Evolutionary conservation across 2,329 filamentous ascomycete species (phyloP), one percentile per base, ranked within the genome.

Genomic region (Cephalotrichum gorgonifer): DNA sequence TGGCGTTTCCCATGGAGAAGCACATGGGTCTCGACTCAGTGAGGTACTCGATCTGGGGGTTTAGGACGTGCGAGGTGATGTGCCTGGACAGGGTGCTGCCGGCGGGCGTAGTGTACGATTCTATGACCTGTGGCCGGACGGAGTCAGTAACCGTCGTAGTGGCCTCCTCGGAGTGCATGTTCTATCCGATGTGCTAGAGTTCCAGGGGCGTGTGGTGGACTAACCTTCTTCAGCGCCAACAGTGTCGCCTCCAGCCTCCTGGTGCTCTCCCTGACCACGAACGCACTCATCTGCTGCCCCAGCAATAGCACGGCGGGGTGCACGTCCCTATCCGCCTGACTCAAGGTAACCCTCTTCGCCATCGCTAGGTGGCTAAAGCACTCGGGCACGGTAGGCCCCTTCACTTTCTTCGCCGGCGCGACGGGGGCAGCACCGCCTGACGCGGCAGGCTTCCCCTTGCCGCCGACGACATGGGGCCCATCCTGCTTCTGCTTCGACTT

Each of bases 1-100:
- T 95, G 31, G 89, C 89, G 64, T 97, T 98, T 52, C 93, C 93
- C 83, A 97, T 95, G 53, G 88, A 88, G 66, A 95, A 93, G 56
- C 88, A 94, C 68, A 98, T 86, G 30, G 93, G 90, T n/a, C 93
- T 83, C 61, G 90, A 96, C 56, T 88, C 88, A 52, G 88, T 87
- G 52, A 98, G 78, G 62, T 94, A 96, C 55, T 94, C 89, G 60
- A 98, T 96, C 67, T 98, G 93, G 33, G 90, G 88, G 60, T 89
- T 93, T 52, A 98, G 81, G 54, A 88, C 83, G 65, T 97, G 88
- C 11, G 87, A 86, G 28, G 88, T 93, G 58, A 98, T 83, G 70
- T 98, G 90, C 30, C 93, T 84, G 20, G 89, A 86, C 39, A 98
- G 78, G 38, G 89, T 90, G 51, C 84, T 89, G 38, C 86, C 85